Percentiles rank a stretch among this genome's conserved stretches.
Conservation (phyloP, 306 rosid genomes). For the Pyrus betulifolia region DNA sequence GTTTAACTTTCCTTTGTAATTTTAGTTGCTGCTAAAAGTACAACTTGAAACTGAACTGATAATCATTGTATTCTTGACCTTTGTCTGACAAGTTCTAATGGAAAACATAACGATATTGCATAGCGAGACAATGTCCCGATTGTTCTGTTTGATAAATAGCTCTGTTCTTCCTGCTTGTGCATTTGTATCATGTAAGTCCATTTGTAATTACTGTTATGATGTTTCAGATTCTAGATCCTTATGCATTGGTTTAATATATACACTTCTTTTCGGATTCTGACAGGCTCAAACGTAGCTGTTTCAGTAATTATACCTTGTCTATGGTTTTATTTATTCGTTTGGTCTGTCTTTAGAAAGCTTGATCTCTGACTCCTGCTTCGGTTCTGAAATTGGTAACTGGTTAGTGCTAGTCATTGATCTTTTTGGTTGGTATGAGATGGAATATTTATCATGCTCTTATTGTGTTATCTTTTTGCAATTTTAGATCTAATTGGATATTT, state of each 20-base stretch:
- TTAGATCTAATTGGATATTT: slow-evolving; percentile 1
- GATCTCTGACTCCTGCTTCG: neutral
- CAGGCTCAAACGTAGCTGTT: neutral
- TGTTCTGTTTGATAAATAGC: neutral
- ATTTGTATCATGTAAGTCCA: neutral
- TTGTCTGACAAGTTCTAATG: slow-evolving; percentile 20
- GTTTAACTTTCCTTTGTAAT: slow-evolving; percentile 30
- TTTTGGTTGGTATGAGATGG: slow-evolving; percentile 3
- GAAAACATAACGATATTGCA: slow-evolving; percentile 15
- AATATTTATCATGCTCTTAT: neutral
- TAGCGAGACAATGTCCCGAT: slow-evolving; percentile 12
- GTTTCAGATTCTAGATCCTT: neutral
- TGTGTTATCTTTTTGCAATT: neutral
- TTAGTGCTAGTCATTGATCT: neutral
- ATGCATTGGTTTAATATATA: neutral
- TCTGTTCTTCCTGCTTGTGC: slow-evolving; percentile 3
- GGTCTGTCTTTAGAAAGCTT: neutral
- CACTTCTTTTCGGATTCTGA: neutral
- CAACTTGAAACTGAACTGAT: slow-evolving; percentile 24
- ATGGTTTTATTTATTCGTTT: neutral
- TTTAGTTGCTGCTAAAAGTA: slow-evolving; percentile 18
- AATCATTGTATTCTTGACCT: slow-evolving; percentile 29
- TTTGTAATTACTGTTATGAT: neutral
- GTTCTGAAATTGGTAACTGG: neutral
- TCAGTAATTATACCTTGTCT: neutral